These are phyloP conservation scores for Trichoderma sp. DNA, from an alignment of 2,329 filamentous ascomycete species.

Conservation along the genomic window DNA sequence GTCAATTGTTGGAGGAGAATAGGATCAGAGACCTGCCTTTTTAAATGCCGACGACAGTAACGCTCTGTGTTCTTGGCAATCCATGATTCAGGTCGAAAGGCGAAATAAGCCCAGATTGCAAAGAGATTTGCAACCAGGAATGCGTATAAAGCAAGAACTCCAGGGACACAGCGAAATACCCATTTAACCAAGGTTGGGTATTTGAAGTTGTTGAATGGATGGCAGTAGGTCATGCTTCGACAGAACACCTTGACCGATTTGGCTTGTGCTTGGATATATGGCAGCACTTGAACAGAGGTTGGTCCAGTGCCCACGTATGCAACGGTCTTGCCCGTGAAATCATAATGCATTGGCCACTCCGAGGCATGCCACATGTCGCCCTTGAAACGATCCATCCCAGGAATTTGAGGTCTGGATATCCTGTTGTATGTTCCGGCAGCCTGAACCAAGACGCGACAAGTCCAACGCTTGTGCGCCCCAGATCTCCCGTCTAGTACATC, in stretches of 20 bases:
- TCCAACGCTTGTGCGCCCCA: not conserved
- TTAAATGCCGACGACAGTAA: not conserved
- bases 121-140: not conserved
- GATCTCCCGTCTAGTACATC: not conserved
- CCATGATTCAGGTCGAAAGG: not conserved
- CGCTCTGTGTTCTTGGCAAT: not conserved
- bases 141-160: not conserved
- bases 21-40: not conserved
- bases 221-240: not conserved
- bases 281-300: not conserved
- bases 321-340: not conserved
- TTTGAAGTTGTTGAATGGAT: not conserved
- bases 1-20: not conserved
- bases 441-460: not conserved
- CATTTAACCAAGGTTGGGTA: not conserved
- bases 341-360: not conserved
- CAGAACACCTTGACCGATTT: not conserved
- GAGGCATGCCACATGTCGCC: not conserved
- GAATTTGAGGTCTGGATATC: not conserved
- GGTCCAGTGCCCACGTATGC: not conserved
- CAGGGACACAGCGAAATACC: not conserved
- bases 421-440: not conserved
- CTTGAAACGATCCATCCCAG: not conserved
- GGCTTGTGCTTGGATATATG: not conserved
- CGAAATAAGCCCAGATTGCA: not conserved